Evolutionary conservation across 768 basidiomycete genomes (phyloP), one percentile per base, ranked within the genome.

Genomic region (Chalciporus chontae): DNA sequence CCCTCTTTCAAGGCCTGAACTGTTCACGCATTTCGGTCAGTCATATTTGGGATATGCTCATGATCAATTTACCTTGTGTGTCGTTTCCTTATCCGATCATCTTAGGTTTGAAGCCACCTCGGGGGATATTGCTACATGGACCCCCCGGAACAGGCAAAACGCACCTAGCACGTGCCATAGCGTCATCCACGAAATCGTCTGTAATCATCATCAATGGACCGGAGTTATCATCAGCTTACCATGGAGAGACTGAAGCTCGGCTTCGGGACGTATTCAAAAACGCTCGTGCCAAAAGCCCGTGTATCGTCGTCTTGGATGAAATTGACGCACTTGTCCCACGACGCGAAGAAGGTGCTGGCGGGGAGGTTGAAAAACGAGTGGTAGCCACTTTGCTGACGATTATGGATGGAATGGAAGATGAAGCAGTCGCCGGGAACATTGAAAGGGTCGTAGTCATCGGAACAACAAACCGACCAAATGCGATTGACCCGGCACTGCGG

Each of bases 81-180:
- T 34, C 36, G 17, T 43, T 26, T 37, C 43, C 45, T 24, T 31
- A 47, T n/a, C 27, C 46, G 40, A 43, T 52, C n/a, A 48, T 44
- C 19, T 21, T 47, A 81, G 92, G 90, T 31, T 76, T 99, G n/a
- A 94, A 90, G 60, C 94, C 95, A 14, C 94, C 95, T n/a, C 84
- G 90, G 40, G 96, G 96, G 4, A 87, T 98, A 40, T 78, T 98
- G 17, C 79, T 99, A 2, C 87, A 97, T 66, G 96, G 96, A 10
- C 94, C 94, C 10, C 93, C 96, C 3, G 96, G 96, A 32, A 98
- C 96, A 8, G 96, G 96, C 14, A 99, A 99, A 71, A 99, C 96
- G 0, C 93, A 96, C 62, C 75, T 99, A 2, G 95, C 96, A 10
- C 85, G 93, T 53, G 90, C 94, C 13, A 94, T 99, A 51, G 94